Percentiles rank a stretch among this genome's conserved stretches.
These are phyloP conservation scores for Dendrobium officinale DNA, from an alignment of 106 monocot genomes.

Conservation along the genomic window DNA sequence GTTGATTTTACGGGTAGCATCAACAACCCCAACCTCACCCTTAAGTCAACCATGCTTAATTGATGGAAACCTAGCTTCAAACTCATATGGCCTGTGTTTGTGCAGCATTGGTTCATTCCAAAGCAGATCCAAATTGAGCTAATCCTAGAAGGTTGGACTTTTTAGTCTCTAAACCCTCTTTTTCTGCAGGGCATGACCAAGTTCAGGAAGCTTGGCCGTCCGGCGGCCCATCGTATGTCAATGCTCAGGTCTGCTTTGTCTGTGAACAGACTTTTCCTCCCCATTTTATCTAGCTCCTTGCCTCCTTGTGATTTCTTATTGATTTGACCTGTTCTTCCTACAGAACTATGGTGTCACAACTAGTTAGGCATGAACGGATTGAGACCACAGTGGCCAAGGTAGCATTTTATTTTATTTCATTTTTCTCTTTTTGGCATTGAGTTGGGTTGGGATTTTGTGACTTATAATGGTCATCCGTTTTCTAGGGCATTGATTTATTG, in stretches of 20 bases:
- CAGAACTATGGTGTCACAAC: conserved; percentile 96
- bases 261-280: not conserved
- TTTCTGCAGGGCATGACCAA: conserved; percentile 38
- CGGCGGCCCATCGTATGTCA: conserved; percentile 54
- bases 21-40: not conserved
- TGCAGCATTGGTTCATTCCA: not conserved
- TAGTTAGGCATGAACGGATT: conserved; percentile 95
- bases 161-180: not conserved
- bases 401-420: not conserved
- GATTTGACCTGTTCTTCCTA: not conserved
- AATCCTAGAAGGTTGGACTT: not conserved
- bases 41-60: not conserved
- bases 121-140: not conserved
- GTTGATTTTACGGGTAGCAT: not conserved
- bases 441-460: not conserved
- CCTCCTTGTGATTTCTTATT: not conserved
- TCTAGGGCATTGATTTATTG: not conserved
- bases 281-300: not conserved
- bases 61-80: not conserved
- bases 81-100: not conserved
- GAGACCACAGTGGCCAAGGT: conserved; percentile 96
- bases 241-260: conserved; percentile 63
- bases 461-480: not conserved
- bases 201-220: conserved; percentile 86
- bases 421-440: not conserved